Base-by-base conservation (phyloP, 352 stramenopile species). In the Phytophthora sp. region DNA sequence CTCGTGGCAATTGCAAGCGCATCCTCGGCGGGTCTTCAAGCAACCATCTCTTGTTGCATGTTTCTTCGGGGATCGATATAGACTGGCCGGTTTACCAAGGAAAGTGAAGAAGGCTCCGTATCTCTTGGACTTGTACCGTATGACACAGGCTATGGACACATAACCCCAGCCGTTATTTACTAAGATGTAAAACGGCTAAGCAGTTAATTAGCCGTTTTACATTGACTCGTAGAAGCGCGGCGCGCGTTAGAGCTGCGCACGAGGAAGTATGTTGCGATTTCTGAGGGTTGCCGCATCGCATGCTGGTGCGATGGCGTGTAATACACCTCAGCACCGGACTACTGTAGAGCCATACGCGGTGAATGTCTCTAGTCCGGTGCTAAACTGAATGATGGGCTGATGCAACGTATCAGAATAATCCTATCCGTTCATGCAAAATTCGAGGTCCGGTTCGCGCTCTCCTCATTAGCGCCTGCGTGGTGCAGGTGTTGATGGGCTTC, bases 1-100 rank as follows among this genome's bases (percentile, higher is more conserved):
- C n/a, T n/a, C n/a, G n/a, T n/a, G n/a, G n/a, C n/a, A 24, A 11
- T 33, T 7, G 29, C 29, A 33, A 33, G 38, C 38, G 31, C 31
- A 20, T 49, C 42, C 11, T 29, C 21, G 21, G 42, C 21, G 42
- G 42, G 42, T 50, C 27, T 12, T 52, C n/a, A 44, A 46, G 38
- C 1, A 45, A 24, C 67, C 67, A 58, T 77, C 73, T 60, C 65
- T 44, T 23, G 72, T 44, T 47, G 39, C 68, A 24, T 57, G 56
- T 35, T 30, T 57, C 78, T 64, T 61, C 74, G 27, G 57, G 30
- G 56, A 49, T 57, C 47, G 38, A 60, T 50, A 67, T 67, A 67
- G 61, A 68, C 41, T 21, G 38, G 41, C 71, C 72, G 8, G 46
- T 69, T 20, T 33, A 56, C 23, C 5, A 18, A 35, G 38, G 18